phyloP scores from a whole-genome alignment of 2,329 filamentous ascomycete species.

The Claviceps maximensis region DNA sequence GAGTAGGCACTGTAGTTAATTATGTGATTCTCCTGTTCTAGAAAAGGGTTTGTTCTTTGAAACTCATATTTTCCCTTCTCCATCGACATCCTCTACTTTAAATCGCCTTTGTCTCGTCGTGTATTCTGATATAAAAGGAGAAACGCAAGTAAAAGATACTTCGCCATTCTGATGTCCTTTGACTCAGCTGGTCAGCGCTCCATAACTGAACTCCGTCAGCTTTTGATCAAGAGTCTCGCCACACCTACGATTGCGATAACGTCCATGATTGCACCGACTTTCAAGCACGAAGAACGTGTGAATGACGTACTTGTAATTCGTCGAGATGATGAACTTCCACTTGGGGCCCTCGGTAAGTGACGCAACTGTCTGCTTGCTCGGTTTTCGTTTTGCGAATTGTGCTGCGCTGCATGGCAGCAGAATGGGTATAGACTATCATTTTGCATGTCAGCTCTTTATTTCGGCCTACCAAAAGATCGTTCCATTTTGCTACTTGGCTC shows the following conservation, averaged over 20 bases:
- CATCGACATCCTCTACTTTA: neutral
- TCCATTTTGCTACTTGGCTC: neutral
- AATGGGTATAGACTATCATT: neutral
- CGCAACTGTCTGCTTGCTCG: too few relatives aligned
- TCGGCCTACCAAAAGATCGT: neutral
- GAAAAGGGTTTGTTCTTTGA: neutral
- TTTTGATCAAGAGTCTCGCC: neutral
- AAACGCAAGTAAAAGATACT: neutral
- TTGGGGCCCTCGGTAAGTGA: neutral
- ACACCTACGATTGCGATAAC: neutral
- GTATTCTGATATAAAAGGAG: neutral
- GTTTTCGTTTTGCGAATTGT: too few relatives aligned
- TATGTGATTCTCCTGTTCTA: neutral
- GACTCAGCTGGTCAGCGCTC: neutral
- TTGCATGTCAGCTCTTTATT: neutral
- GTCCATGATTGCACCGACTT: neutral
- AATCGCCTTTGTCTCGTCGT: neutral
- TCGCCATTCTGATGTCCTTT: neutral
- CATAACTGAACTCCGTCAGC: neutral
- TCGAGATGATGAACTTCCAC: neutral
- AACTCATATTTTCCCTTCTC: neutral
- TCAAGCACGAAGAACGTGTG: neutral
- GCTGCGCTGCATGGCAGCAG: too few relatives aligned
- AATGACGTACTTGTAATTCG: neutral
- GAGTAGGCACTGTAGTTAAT: neutral